A percentile compares a stretch with the other conserved stretches of the same genome.
phyloP scores from a whole-genome alignment of 306 rosid genomes.

The Heteromeles arbutifolia region DNA sequence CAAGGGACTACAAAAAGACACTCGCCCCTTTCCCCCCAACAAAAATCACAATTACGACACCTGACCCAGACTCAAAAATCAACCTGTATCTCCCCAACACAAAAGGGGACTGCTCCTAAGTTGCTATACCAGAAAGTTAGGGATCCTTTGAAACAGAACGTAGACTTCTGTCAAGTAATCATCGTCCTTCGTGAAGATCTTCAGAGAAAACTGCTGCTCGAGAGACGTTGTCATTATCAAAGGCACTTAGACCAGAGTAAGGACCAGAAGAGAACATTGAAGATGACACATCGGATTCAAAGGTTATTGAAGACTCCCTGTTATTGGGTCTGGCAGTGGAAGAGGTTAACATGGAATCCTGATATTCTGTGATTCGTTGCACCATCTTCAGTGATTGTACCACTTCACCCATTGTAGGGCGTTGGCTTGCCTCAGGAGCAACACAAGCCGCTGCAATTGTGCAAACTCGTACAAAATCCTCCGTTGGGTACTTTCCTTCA shows the following conservation, averaged over 20 bases:
- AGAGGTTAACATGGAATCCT: constrained; percentile 46
- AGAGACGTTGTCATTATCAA: constrained; percentile 71
- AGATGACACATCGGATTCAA: constrained; percentile 87
- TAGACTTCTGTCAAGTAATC: constrained; percentile 20
- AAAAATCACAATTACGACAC: constrained; percentile 20
- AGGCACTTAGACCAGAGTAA: constrained; percentile 75
- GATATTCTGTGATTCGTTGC: constrained; percentile 70
- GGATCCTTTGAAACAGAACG: constrained; percentile 6
- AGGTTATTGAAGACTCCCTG: constrained; percentile 77
- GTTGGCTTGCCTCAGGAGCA: constrained; percentile 91
- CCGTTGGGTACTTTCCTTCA: constrained; percentile 81
- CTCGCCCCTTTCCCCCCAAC: constrained; percentile 4
- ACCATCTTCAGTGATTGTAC: constrained; percentile 99
- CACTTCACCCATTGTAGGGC: constrained; percentile 99
- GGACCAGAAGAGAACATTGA: constrained; percentile 96
- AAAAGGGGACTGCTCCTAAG: constrained; percentile 13
- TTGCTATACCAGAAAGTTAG: constrained; percentile 8
- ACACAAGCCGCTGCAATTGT: constrained; percentile 98
- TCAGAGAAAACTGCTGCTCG: constrained; percentile 85
- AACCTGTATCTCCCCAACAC: constrained; percentile 15
- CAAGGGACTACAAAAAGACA: constrained; percentile 18
- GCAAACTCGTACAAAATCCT: constrained; percentile 83
- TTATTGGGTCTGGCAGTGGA: constrained; percentile 62
- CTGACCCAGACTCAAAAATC: constrained; percentile 19
- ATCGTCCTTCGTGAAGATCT: constrained; percentile 98